A percentile compares a stretch with the other conserved stretches of the same genome.
Conservation (phyloP, 352 stramenopile species). For the Globisporangium apiculatum region DNA sequence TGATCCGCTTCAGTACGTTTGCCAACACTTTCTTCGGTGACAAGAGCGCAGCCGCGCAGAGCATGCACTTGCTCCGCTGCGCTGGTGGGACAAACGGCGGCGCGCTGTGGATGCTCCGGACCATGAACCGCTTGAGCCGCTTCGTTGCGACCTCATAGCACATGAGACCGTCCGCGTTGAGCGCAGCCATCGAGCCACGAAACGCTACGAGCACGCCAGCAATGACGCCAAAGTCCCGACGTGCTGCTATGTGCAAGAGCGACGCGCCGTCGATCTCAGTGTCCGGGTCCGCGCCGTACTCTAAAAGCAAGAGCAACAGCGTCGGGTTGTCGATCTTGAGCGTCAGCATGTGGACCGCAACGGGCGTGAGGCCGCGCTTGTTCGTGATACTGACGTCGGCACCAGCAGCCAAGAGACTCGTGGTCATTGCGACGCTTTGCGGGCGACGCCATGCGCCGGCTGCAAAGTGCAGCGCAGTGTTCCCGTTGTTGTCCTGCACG, state of each 20-base stretch:
- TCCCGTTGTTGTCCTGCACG: constrained; percentile 68
- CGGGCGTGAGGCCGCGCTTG: constrained; percentile 55
- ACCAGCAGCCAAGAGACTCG: constrained; percentile 40
- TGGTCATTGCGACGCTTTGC: constrained; percentile 34
- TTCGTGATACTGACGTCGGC: constrained; percentile 46
- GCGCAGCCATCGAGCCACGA: constrained; percentile 46
- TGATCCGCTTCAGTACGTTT: constrained; percentile 50
- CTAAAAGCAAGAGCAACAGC: constrained; percentile 57
- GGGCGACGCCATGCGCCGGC: constrained; percentile 50
- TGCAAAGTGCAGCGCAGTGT: constrained; percentile 77
- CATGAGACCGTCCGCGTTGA: constrained; percentile 71
- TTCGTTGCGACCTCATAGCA: constrained; percentile 67
- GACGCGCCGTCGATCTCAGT: constrained; percentile 57
- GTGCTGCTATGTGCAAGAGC: constrained; percentile 51
- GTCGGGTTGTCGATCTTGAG: constrained; percentile 67
- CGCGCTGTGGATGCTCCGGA: constrained; percentile 47
- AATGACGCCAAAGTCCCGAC: constrained; percentile 43
- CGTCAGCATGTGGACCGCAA: constrained; percentile 77
- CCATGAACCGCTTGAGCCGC: constrained; percentile 60
- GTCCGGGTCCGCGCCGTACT: constrained; percentile 47
- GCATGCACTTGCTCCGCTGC: constrained; percentile 68
- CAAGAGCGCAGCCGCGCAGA: constrained; percentile 49
- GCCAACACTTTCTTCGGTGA: constrained; percentile 34
- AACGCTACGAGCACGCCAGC: constrained; percentile 52
- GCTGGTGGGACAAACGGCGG: constrained; percentile 39